Base-by-base conservation (phyloP, 2,329 filamentous ascomycete genomes). In the Alternaria viburni region DNA sequence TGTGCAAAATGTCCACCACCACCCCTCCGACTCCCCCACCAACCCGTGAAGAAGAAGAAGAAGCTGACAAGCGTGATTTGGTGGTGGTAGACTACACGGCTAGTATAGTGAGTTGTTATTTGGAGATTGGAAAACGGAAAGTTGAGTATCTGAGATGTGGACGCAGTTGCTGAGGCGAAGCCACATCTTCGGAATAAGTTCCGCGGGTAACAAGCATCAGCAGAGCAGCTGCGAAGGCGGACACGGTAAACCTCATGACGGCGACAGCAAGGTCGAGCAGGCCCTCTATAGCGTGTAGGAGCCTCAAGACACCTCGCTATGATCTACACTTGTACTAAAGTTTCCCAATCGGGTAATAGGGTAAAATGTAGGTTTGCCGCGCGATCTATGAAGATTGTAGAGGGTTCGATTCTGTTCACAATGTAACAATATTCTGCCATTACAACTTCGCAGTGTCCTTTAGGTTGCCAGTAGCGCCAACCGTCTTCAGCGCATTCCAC, bases 401-500 rank as follows among this genome's bases (percentile, higher is more conserved):
- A 41, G 8, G 2, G 3, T 17, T 17, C 15, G 0, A 0, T 17
- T 41, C 5, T 17, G 15, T 41, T 41, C 5, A 17, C n/a, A 17
- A 41, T 0, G 0, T 17, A 6, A 17, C n/a, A 11, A 11, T 0
- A 21, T 17, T 1, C n/a, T 45, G 13, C 6, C 41, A 13, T 60
- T 19, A 71, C 3, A 71, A 57, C 46, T 63, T 69, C 9, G 66
- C 61, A 6, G 26, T 43, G 32, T 62, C 55, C 45, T 54, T 58
- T 9, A 28, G 46, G n/a, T 56, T 26, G 3, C 64, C 67, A 8
- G 65, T 68, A 25, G 59, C 64, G 21, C 73, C 71, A 5, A 65
- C 72, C 19, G 61, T 64, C 59, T 70, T 72, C 61, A 84, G 64
- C 0, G 74, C 67, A 49, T 82, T 73, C 86, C 86, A 88, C 3